phyloP scores from a whole-genome alignment of 2,329 filamentous ascomycete genomes.

The Paracoccidioides brasiliensis region DNA sequence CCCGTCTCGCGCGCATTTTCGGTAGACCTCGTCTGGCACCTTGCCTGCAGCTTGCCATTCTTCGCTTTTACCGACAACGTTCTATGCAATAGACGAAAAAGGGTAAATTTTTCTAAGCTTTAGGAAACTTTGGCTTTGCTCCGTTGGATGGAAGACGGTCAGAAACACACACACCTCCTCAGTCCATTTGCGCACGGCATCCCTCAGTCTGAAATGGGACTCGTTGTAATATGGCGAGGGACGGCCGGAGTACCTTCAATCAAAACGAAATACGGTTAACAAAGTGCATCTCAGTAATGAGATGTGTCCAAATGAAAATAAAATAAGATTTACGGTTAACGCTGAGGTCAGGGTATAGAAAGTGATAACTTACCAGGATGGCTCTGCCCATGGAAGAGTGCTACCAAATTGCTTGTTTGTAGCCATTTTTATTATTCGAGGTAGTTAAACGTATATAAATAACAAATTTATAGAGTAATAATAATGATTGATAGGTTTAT shows the following conservation, averaged over 20 bases:
- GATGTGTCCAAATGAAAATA: not conserved
- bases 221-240: constrained; percentile 1
- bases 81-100: not conserved
- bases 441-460: not conserved
- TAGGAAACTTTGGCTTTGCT: not conserved
- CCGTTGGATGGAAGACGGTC: not conserved
- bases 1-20: not conserved
- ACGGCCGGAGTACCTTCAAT: constrained; percentile 1
- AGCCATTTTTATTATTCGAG: not conserved
- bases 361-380: not conserved
- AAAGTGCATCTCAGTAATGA: not conserved
- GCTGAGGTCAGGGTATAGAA: not conserved
- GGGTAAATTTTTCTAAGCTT: not conserved
- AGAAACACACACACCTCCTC: not conserved
- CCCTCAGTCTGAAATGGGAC: not conserved
- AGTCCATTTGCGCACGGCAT: not conserved
- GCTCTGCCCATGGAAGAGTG: constrained; percentile 2
- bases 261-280: not conserved
- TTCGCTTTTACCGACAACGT: not conserved
- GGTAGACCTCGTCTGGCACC: constrained; percentile 1
- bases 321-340: not conserved
- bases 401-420: not conserved
- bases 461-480: no score
- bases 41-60: not conserved
- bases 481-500: no score